A percentile compares a stretch with the other conserved stretches of the same genome.
These are phyloP conservation scores for Abortiporus biennis DNA, from an alignment of 1,284 basidiomycete species.

Conservation along the genomic window DNA sequence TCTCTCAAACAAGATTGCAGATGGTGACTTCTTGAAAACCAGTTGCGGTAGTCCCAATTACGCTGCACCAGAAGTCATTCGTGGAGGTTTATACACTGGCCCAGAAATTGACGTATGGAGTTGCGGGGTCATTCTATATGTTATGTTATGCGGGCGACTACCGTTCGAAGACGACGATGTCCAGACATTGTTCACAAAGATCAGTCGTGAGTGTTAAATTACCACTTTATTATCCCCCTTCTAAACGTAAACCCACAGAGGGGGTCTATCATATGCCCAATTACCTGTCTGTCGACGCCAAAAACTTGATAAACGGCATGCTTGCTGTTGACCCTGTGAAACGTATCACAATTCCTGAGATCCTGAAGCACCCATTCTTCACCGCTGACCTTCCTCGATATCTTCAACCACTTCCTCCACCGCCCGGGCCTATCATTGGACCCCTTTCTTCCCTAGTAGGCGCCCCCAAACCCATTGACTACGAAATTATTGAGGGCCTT, in stretches of 20 bases:
- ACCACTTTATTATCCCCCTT: constrained; percentile 7
- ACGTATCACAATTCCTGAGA: constrained; percentile 87
- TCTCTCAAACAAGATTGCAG: constrained; percentile 88
- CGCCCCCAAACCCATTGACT: constrained; percentile 59
- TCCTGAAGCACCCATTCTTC: constrained; percentile 87
- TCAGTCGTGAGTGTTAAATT: constrained; percentile 63
- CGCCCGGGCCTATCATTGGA: constrained; percentile 72
- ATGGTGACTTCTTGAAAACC: constrained; percentile 92
- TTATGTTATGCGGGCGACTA: constrained; percentile 87
- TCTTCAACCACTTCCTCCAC: constrained; percentile 78
- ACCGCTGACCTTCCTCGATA: constrained; percentile 82
- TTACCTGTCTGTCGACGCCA: constrained; percentile 73
- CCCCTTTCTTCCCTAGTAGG: constrained; percentile 65
- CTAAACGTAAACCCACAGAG: constrained; percentile 41
- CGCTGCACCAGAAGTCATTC: constrained; percentile 93
- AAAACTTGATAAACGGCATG: constrained; percentile 79
- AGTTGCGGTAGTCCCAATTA: constrained; percentile 96
- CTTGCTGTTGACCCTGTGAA: constrained; percentile 89
- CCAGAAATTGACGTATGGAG: constrained; percentile 99
- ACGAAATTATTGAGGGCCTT: constrained; percentile 75
- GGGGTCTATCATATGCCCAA: constrained; percentile 81
- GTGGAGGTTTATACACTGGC: constrained; percentile 88
- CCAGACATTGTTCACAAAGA: constrained; percentile 87
- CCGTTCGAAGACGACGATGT: constrained; percentile 97
- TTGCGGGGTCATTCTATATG: constrained; percentile 92